phyloP scores from a whole-genome alignment of 2,329 filamentous ascomycete species.

The Epichloe scottii region DNA sequence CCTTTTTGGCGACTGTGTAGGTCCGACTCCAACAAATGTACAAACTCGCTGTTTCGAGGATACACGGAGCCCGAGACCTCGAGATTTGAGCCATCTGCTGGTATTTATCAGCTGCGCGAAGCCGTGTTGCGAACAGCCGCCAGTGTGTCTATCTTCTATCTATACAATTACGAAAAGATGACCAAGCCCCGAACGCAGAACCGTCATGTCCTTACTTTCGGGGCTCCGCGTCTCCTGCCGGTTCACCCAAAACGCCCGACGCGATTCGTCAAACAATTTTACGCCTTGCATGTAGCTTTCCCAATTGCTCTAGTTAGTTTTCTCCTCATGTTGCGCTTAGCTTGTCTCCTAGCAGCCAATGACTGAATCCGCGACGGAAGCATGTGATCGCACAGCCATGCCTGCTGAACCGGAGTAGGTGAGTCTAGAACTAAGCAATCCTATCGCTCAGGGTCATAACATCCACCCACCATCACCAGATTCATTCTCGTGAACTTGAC shows the following conservation, averaged over 20 bases:
- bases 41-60: no score
- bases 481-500: constrained; percentile 95
- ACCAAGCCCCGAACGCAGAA: not conserved
- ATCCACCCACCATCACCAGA: constrained; percentile 73
- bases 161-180: not conserved
- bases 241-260: not conserved
- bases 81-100: not conserved
- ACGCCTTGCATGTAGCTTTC: not conserved
- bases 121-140: not conserved
- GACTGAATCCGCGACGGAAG: constrained; percentile 3
- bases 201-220: not conserved
- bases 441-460: constrained; percentile 43
- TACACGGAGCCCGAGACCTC: not conserved
- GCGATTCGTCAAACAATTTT: not conserved
- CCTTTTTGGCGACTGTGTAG: no score
- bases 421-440: constrained; percentile 4
- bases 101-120: not conserved
- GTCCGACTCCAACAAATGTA: no score
- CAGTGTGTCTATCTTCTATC: not conserved
- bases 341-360: constrained; percentile 4
- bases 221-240: not conserved
- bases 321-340: constrained; percentile 3
- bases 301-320: not conserved
- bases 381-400: constrained; percentile 1
- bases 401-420: not conserved